Evolutionary conservation across 108 stramenopile species (phyloP).

Genomic region (Pseudonitzschia delicatissima): DNA sequence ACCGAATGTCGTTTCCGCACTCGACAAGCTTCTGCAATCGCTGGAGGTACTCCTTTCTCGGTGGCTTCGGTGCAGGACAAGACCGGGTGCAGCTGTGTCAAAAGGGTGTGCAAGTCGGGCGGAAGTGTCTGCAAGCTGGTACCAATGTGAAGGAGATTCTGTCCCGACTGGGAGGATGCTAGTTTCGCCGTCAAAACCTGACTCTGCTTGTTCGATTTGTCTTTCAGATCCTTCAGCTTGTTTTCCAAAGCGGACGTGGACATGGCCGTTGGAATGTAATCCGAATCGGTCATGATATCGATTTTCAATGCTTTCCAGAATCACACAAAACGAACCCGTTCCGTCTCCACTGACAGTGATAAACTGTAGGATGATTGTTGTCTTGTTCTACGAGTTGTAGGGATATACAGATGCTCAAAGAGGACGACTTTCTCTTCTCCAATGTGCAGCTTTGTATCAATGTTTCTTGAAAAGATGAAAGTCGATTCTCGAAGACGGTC

Average conservation of each 20-base stretch:
- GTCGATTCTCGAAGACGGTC: too few species aligned
- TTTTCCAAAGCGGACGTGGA: constrained; percentile 50
- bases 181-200: constrained; percentile 74
- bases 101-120: constrained; percentile 69
- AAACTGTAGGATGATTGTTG: too few species aligned
- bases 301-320: too few species aligned
- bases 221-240: constrained; percentile 39
- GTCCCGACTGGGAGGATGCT: constrained; percentile 82
- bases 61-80: constrained; percentile 46
- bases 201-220: constrained; percentile 62
- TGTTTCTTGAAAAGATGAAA: too few species aligned
- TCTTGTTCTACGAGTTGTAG: too few species aligned
- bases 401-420: too few species aligned
- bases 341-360: too few species aligned
- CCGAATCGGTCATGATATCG: not conserved
- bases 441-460: too few species aligned
- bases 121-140: constrained; percentile 71
- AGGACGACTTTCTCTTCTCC: too few species aligned
- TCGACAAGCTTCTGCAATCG: constrained; percentile 59
- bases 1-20: constrained; percentile 42
- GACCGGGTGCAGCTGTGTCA: constrained; percentile 67
- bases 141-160: constrained; percentile 80
- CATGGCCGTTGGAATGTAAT: constrained; percentile 23
- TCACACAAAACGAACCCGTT: too few species aligned
- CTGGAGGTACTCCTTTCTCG: constrained; percentile 41